Conservation (phyloP, 306 rosid species). For the Urtica urens region DNA sequence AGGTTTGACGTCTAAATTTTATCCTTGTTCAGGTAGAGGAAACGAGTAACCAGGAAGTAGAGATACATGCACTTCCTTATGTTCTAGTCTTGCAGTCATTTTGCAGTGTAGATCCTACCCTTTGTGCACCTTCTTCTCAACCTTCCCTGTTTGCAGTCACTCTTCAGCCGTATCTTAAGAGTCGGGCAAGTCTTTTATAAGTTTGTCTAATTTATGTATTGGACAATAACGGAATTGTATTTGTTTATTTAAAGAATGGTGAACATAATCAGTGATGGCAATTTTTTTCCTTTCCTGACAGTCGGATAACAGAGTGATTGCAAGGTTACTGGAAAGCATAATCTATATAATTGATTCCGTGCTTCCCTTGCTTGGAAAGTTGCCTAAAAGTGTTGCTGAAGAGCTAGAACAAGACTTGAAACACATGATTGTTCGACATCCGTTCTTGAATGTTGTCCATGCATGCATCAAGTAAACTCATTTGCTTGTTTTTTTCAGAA, state of each 20-base stretch:
- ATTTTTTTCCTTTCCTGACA: slow-evolving; percentile 28
- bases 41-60: slow-evolving; percentile 54
- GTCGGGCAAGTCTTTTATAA: slow-evolving; percentile 46
- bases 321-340: slow-evolving; percentile 79
- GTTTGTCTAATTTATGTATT: not conserved
- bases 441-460: slow-evolving; percentile 96
- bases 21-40: slow-evolving; percentile 73
- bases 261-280: slow-evolving; percentile 10
- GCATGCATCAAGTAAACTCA: slow-evolving; percentile 81
- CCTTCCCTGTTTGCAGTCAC: slow-evolving; percentile 95
- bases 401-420: slow-evolving; percentile 91
- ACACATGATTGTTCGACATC: slow-evolving; percentile 82
- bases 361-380: slow-evolving; percentile 69
- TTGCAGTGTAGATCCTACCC: slow-evolving; percentile 85
- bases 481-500: slow-evolving; percentile 12
- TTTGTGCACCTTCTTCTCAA: slow-evolving; percentile 86
- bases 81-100: slow-evolving; percentile 85
- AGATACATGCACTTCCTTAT: slow-evolving; percentile 67
- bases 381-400: slow-evolving; percentile 66
- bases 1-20: slow-evolving; percentile 5
- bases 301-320: slow-evolving; percentile 72
- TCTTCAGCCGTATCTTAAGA: slow-evolving; percentile 90
- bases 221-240: too few species aligned
- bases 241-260: not conserved
- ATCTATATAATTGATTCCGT: slow-evolving; percentile 87